These are phyloP conservation scores for Ailanthus altissimus DNA, from an alignment of 345 rosid species.

Conservation along the genomic window DNA sequence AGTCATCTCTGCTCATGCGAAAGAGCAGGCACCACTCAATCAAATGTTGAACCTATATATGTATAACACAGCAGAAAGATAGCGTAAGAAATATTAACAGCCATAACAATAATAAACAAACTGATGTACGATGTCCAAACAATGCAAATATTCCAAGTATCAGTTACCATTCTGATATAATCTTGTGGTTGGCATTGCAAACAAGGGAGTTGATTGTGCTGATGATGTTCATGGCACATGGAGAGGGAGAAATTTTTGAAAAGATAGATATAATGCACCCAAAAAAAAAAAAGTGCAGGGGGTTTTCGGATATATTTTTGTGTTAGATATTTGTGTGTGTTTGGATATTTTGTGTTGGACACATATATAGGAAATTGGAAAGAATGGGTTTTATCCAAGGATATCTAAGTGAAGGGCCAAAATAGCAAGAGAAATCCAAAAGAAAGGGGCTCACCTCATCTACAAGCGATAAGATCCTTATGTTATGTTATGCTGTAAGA, in stretches of 20 bases:
- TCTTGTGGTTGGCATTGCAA: slow-evolving; percentile 54
- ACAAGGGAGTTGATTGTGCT: slow-evolving; percentile 35
- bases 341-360: no score
- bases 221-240: slow-evolving; percentile 21
- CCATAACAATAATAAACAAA: background rate
- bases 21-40: slow-evolving; percentile 54
- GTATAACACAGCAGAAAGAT: no score
- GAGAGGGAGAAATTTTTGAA: background rate
- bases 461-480: slow-evolving; percentile 24
- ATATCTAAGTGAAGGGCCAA: slow-evolving; percentile 57
- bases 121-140: background rate
- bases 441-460: slow-evolving; percentile 23
- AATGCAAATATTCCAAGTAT: background rate
- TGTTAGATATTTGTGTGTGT: slow-evolving; percentile 36
- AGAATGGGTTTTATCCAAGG: slow-evolving; percentile 35
- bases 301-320: slow-evolving; percentile 8
- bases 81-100: background rate
- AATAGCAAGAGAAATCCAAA: slow-evolving; percentile 40
- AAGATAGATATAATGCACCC: background rate
- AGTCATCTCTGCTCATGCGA: slow-evolving; percentile 50
- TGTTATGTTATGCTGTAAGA: no score
- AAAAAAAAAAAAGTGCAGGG: background rate
- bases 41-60: slow-evolving; percentile 51
- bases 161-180: slow-evolving; percentile 49
- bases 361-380: background rate